Conservation (phyloP, 2,329 filamentous ascomycete species). For the Ceratocystis cubensis region DNA sequence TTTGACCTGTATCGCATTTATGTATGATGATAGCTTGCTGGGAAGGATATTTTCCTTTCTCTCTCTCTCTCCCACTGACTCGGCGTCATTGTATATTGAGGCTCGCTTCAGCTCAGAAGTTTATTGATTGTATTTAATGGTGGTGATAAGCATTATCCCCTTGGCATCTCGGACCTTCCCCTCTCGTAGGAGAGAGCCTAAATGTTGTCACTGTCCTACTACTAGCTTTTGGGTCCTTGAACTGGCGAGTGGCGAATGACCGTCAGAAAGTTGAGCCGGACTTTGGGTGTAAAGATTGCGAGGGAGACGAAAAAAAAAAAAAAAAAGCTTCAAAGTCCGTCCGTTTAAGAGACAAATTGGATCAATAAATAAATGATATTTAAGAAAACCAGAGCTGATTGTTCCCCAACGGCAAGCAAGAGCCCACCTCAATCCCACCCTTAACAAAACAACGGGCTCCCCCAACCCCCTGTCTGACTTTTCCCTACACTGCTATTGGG, state of each 20-base stretch:
- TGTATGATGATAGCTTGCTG: too few relatives aligned
- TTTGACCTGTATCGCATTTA: not conserved
- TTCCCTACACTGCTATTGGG: not conserved
- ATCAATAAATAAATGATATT: not conserved
- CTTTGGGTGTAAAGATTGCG: not conserved
- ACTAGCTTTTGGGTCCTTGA: not conserved
- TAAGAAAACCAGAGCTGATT: not conserved
- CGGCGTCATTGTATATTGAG: not conserved
- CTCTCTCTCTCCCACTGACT: not conserved
- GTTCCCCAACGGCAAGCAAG: slow-evolving; percentile 19
- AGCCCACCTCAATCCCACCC: slow-evolving; percentile 15
- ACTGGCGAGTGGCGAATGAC: not conserved
- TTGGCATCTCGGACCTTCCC: slow-evolving; percentile 4
- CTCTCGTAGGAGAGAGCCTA: not conserved
- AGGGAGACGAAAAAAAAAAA: not conserved
- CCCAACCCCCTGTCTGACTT: slow-evolving; percentile 16
- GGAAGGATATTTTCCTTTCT: too few relatives aligned
- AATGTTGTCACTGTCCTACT: not conserved
- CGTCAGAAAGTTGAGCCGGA: not conserved
- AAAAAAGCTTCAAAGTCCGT: not conserved
- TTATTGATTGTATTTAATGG: not conserved
- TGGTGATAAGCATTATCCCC: not conserved
- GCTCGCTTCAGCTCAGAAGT: not conserved
- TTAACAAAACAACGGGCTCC: slow-evolving; percentile 12
- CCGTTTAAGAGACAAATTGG: not conserved